Evolutionary conservation across 1,284 basidiomycete species (phyloP).

Genomic region (Puccinia horiana): DNA sequence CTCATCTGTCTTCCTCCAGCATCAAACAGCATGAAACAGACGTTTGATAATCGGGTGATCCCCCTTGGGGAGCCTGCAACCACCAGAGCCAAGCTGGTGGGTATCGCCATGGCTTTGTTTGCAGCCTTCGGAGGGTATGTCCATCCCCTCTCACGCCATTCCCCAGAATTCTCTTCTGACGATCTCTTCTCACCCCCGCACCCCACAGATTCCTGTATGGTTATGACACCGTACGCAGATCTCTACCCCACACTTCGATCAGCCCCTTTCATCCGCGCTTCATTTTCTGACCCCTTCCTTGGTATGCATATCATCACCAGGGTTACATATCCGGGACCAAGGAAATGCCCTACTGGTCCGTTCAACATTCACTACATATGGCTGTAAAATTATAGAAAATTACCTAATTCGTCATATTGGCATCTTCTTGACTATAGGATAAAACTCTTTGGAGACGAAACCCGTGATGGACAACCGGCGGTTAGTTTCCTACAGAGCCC

Average conservation of each 20-base stretch:
- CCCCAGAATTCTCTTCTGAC: neutral
- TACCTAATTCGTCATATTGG: neutral
- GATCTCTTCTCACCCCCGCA: neutral
- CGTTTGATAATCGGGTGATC: constrained; percentile 14
- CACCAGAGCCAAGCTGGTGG: constrained; percentile 43
- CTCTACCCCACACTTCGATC: neutral
- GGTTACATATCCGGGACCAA: constrained; percentile 49
- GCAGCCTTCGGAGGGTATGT: constrained; percentile 48
- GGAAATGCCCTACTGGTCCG: constrained; percentile 47
- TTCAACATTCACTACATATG: neutral
- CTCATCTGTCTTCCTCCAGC: neutral
- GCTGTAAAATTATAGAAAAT: too few relatives aligned
- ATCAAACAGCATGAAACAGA: neutral
- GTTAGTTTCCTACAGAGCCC: neutral
- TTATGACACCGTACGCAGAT: constrained; percentile 44
- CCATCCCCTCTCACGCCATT: neutral
- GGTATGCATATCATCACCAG: neutral
- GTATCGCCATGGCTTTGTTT: constrained; percentile 46
- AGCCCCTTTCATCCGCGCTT: neutral
- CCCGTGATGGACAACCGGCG: constrained; percentile 2
- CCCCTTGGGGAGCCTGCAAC: constrained; percentile 26
- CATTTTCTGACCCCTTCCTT: neutral
- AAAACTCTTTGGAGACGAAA: constrained; percentile 20
- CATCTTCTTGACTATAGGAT: neutral
- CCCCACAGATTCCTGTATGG: constrained; percentile 38